These are phyloP conservation scores for Aegilops longissima DNA, from an alignment of 176 grass and related monocot species.

Conservation along the genomic window DNA sequence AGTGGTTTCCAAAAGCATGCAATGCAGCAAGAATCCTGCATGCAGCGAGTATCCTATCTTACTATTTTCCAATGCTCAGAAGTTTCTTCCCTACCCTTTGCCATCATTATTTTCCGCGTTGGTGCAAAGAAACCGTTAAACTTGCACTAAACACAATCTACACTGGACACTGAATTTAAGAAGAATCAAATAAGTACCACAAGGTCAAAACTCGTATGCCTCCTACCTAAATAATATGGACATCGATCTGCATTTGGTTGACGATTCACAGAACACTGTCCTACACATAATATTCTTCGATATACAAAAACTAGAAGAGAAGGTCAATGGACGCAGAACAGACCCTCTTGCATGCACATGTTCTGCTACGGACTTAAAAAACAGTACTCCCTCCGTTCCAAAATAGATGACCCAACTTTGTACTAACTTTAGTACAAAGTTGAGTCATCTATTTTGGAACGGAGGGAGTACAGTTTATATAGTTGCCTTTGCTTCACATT, in stretches of 20 bases:
- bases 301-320: neutral
- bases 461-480: neutral
- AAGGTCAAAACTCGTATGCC: neutral
- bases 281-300: neutral
- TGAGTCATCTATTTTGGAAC: too few relatives aligned
- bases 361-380: neutral
- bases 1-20: slow-evolving; percentile 3
- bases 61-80: neutral
- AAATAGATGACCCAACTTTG: too few relatives aligned
- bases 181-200: slow-evolving; percentile 12
- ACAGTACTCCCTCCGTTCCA: too few relatives aligned
- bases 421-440: too few relatives aligned
- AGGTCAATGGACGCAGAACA: neutral
- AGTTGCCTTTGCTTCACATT: slow-evolving; percentile 18
- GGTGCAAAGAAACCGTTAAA: slow-evolving; percentile 3
- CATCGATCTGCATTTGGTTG: neutral
- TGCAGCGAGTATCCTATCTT: slow-evolving; percentile 2
- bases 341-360: neutral
- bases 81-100: neutral
- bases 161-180: neutral
- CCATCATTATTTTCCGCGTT: neutral
- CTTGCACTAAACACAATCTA: slow-evolving; percentile 10
- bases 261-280: neutral
- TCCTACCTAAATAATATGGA: slow-evolving; percentile 10
- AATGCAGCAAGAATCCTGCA: neutral